Percentiles rank a stretch among this genome's conserved stretches.
Conservation (phyloP, 345 rosid species). For the Euphorbia lathyris region DNA sequence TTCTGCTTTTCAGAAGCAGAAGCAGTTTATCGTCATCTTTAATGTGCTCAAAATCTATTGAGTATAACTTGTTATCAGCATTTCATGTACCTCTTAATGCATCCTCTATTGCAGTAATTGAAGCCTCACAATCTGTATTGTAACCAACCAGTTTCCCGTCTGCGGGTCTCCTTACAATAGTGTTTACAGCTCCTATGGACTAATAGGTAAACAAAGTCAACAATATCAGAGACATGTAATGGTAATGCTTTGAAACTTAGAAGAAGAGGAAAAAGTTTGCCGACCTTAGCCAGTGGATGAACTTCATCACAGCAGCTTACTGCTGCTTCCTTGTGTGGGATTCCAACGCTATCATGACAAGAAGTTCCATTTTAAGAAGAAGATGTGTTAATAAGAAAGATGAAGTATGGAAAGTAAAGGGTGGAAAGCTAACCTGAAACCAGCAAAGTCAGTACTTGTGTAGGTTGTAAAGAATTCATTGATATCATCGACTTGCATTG, state of each 20-base stretch:
- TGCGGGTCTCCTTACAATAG: conserved; percentile 40
- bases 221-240: background rate
- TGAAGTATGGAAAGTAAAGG: background rate
- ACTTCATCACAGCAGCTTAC: conserved; percentile 44
- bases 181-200: conserved; percentile 49
- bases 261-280: background rate
- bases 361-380: background rate
- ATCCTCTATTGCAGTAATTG: conserved; percentile 46
- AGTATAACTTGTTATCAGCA: background rate
- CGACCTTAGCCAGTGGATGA: conserved; percentile 47
- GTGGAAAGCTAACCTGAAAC: conserved; percentile 53
- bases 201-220: conserved; percentile 14
- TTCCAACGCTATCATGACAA: conserved; percentile 33
- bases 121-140: conserved; percentile 47
- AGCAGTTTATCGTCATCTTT: background rate
- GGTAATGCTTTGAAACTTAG: background rate
- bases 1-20: conserved; percentile 8
- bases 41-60: background rate
- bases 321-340: conserved; percentile 47
- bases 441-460: conserved; percentile 44
- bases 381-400: background rate
- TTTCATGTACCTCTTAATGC: conserved; percentile 30
- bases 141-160: conserved; percentile 47
- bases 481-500: conserved; percentile 57
- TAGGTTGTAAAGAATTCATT: conserved; percentile 46